Evolutionary conservation across 176 grass and related monocot genomes (phyloP).

Genomic region (Bonia amplexicaulis): DNA sequence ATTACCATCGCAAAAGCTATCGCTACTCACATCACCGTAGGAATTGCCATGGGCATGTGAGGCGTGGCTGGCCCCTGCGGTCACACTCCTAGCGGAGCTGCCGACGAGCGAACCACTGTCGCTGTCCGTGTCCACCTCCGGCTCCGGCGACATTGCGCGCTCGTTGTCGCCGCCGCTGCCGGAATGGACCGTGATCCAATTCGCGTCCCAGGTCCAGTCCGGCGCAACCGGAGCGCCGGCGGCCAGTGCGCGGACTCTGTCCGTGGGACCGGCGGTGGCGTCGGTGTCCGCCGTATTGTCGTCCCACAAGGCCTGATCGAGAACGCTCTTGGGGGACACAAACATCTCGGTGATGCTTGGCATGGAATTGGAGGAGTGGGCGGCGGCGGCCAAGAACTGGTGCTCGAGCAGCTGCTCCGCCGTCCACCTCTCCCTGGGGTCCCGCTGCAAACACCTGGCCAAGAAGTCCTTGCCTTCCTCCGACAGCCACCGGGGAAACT

Average conservation of each 20-base stretch:
- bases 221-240: neutral
- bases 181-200: constrained; percentile 32
- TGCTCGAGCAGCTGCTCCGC: constrained; percentile 44
- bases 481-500: constrained; percentile 8
- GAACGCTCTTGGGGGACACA: constrained; percentile 43
- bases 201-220: constrained; percentile 40
- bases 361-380: neutral
- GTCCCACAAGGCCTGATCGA: constrained; percentile 36
- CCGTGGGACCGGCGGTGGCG: neutral
- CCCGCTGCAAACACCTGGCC: constrained; percentile 14
- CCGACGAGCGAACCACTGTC: neutral
- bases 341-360: neutral
- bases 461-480: constrained; percentile 39
- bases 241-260: constrained; percentile 7
- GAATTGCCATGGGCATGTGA: neutral
- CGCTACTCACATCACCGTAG: neutral
- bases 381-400: neutral
- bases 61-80: neutral
- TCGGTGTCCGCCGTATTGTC: neutral
- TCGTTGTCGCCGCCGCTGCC: neutral
- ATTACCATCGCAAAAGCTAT: neutral
- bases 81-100: neutral
- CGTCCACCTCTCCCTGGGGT: constrained; percentile 38
- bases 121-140: neutral
- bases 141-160: neutral